Evolutionary conservation across 352 stramenopile genomes (phyloP), one percentile per base, ranked within the genome.

Genomic region (Stephanocyclus meneghinianus): DNA sequence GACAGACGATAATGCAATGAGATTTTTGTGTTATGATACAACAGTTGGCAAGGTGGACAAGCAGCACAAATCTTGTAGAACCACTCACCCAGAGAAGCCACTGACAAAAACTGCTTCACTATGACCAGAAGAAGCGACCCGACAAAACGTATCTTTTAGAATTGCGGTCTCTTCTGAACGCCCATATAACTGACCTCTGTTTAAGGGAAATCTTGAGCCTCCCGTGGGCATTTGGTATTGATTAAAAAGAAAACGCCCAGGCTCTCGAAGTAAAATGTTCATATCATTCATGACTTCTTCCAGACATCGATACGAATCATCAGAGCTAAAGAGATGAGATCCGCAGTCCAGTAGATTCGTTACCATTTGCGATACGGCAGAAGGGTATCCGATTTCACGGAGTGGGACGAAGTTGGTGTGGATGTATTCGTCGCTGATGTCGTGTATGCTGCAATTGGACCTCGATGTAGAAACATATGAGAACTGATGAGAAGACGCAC

Each of bases 71-170:
- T 53, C 2, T 21, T 16, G 2, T 53, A 16, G n/a, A 53, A 21
- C 6, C 16, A 32, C 59, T n/a, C 26, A 72, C 29, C 78, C 79
- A 30, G 79, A 86, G 30, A 75, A 80, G 6, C 79, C 79, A 15
- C 61, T 64, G 16, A 86, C 68, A n/a, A 82, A 77, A 18, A 80
- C 29, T 37, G 67, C 78, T 51, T 78, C 73, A 48, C 63, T 78
- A 1, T 67, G n/a, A 44, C 68, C 73, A 3, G 37, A 55, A 5
- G 7, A 40, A 51, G 61, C 69, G 5, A 81, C 68, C 32, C 73
- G 45, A 40, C 69, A 73, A 32, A 81, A 81, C 44, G 59, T 51
- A 59, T 81, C 60, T 8, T 26, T 60, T 42, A 85, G 64, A 2
- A 53, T 11, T 1, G 40, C 70, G 8, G 53, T n/a, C 53, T 85